Base-by-base conservation (phyloP, 306 rosid genomes). In the Corylus avellana region DNA sequence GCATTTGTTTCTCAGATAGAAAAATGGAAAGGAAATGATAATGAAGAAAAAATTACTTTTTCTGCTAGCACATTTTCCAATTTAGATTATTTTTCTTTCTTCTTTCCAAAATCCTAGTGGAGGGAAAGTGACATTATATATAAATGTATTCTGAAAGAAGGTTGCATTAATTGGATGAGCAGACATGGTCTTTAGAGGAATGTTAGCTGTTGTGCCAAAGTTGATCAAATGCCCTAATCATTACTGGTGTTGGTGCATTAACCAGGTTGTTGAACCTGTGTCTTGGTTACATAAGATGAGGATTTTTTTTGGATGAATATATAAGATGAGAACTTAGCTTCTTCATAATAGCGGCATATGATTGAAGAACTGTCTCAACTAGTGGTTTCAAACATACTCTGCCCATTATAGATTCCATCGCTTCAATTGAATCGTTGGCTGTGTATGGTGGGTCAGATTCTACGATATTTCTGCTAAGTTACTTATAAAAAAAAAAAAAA, bases 101-200 rank as follows among this genome's bases (percentile, higher is more conserved):
- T 13, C 64, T 58, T 58, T 25, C 35, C 32, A 9, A 22, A 32
- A 58, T 66, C 71, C 14, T 20, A 47, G n/a, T 46, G 53, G 46
- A 66, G 42, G 20, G 73, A 85, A 72, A 57, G 25, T 16, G 6
- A 67, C 59, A 47, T 35, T 67, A 25, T 75, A 55, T 13, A 76
- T 77, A 37, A 13, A 32, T 6, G 16, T 63, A 10, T 63, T 63
- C 47, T 63, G n/a, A 63, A 13, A 35, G 42, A 32, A 3, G 70
- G 70, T 63, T 63, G 4, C 27, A 12, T 63, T 5, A 14, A 6
- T 29, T 63, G 42, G 10, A 35, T 63, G 22, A 61, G 46, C 12
- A 32, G 46, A 12, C 47, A 32, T 14, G 70, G 39, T 6, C 8
- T 42, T 42, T 42, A 42, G 46, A 42, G 70, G 12, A 14, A 29